A percentile compares a stretch with the other conserved stretches of the same genome.
Evolutionary conservation across 192 early-diverging fungal species (phyloP).

Genomic region (Coemansia biformis): DNA sequence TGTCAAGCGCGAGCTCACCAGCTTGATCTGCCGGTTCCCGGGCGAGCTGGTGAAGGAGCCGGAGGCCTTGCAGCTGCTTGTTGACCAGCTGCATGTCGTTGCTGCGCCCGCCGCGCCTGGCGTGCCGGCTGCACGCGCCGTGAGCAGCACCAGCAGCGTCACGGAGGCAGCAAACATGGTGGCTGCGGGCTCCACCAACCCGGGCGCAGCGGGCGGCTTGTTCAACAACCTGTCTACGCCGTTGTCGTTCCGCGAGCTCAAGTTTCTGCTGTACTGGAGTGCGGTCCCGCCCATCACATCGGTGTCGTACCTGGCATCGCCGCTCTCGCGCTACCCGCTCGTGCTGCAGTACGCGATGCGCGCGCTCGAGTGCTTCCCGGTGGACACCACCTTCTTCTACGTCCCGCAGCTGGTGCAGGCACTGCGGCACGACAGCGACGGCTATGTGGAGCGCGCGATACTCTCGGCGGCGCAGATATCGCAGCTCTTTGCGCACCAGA

Average conservation of each 20-base stretch:
- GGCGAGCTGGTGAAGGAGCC: constrained; percentile 64
- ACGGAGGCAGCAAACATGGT: background rate
- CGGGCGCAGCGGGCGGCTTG: constrained; percentile 18
- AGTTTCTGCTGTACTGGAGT: constrained; percentile 84
- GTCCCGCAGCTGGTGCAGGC: constrained; percentile 98
- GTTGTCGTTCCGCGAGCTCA: constrained; percentile 45
- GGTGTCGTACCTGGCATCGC: constrained; percentile 68
- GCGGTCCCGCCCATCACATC: constrained; percentile 88
- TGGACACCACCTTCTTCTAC: constrained; percentile 97
- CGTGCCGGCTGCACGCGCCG: background rate
- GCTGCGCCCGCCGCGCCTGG: background rate
- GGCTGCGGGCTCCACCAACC: background rate
- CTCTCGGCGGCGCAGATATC: constrained; percentile 88
- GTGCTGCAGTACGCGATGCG: constrained; percentile 93
- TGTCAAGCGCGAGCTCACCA: constrained; percentile 61
- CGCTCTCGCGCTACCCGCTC: constrained; percentile 74
- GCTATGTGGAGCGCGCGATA: constrained; percentile 95
- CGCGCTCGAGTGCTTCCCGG: constrained; percentile 80
- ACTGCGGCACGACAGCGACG: constrained; percentile 76
- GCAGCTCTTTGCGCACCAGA: constrained; percentile 98
- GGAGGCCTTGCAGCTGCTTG: constrained; percentile 66
- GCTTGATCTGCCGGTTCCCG: constrained; percentile 58
- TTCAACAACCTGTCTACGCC: constrained; percentile 19
- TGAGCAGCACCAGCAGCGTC: background rate
- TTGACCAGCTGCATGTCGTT: constrained; percentile 52